These are phyloP conservation scores for Hapsidospora chrysogenum DNA, from an alignment of 495 filamentous ascomycete species.

Conservation along the genomic window DNA sequence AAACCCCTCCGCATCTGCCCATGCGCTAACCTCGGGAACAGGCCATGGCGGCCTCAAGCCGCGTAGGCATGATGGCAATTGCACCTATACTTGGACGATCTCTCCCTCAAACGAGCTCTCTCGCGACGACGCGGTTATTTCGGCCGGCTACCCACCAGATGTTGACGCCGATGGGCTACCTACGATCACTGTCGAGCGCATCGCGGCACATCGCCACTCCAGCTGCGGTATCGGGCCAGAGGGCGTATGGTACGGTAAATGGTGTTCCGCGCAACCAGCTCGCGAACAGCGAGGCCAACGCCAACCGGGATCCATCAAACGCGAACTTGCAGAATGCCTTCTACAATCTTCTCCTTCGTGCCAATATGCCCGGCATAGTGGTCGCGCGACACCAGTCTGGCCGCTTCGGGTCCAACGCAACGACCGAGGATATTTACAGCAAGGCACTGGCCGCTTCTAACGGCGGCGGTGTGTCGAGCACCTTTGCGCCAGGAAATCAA, in stretches of 20 bases:
- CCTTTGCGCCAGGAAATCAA: slow-evolving; percentile 18
- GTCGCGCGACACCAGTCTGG: slow-evolving; percentile 76
- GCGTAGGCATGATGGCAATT: not conserved
- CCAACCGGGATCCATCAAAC: slow-evolving; percentile 79
- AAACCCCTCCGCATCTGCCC: not conserved
- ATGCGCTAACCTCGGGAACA: not conserved
- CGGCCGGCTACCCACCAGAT: not conserved
- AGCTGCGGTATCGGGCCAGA: slow-evolving; percentile 1
- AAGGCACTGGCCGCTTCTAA: slow-evolving; percentile 55
- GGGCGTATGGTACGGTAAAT: slow-evolving; percentile 19
- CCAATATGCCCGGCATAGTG: slow-evolving; percentile 83
- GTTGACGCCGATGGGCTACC: not conserved
- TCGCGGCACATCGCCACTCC: not conserved
- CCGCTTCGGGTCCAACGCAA: slow-evolving; percentile 60
- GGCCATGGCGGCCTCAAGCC: not conserved
- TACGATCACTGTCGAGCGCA: not conserved
- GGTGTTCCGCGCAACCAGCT: slow-evolving; percentile 29
- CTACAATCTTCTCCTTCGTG: slow-evolving; percentile 77
- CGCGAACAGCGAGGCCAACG: slow-evolving; percentile 54
- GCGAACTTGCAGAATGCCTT: slow-evolving; percentile 80
- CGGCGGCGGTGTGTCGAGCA: slow-evolving; percentile 12
- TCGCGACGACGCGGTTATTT: not conserved
- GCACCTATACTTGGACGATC: not conserved
- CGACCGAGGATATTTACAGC: slow-evolving; percentile 56
- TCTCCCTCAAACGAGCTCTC: not conserved